Base-by-base conservation (phyloP, 2,329 filamentous ascomycete species). In the Biscogniauxia sp. region DNA sequence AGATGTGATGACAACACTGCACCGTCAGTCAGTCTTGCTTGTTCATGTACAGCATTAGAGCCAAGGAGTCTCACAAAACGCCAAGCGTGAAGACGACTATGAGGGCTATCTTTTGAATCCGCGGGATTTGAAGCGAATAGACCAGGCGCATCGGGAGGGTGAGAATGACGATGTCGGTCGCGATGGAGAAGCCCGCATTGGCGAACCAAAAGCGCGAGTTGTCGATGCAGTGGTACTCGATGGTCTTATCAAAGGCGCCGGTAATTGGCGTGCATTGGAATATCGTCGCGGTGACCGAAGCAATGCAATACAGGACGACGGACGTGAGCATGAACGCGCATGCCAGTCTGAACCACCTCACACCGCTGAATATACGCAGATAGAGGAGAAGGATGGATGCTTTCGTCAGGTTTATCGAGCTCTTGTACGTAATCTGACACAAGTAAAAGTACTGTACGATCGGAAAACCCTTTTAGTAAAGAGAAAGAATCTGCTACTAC, bases 81-180 rank as follows among this genome's bases (percentile, higher is more conserved):
- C 78, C 78, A 0, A 79, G 68, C 0, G 74, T 71, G 54, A 79
- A 80, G n/a, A 79, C 70, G 11, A 69, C 68, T 59, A 77, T 72
- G 20, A 80, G 66, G 1, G 75, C 76, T 4, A 69, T 50, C 61
- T 78, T 79, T 59, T 79, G 77, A 25, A 69, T 65, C 17, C 54
- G 69, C 1, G 76, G 75, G 32, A 79, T 68, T 54, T 78, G 73
- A 13, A 79, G 68, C 0, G 68, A 68, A n/a, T 70, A 75, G 13
- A 80, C 73, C 2, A 76, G 72, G 0, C 75, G 77, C 73, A 79
- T 77, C 1, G 78, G 78, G 8, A 76, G 69, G 3, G 74, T 54
- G 11, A 80, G 67, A 32, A 79, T 77, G 26, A 77, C 57, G 26
- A 79, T 54, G 65, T 80, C 77, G 13, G 77, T 79, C 5, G 72